Evolutionary conservation across 768 basidiomycete genomes (phyloP).

Genomic region (Lyophyllum shimeji): DNA sequence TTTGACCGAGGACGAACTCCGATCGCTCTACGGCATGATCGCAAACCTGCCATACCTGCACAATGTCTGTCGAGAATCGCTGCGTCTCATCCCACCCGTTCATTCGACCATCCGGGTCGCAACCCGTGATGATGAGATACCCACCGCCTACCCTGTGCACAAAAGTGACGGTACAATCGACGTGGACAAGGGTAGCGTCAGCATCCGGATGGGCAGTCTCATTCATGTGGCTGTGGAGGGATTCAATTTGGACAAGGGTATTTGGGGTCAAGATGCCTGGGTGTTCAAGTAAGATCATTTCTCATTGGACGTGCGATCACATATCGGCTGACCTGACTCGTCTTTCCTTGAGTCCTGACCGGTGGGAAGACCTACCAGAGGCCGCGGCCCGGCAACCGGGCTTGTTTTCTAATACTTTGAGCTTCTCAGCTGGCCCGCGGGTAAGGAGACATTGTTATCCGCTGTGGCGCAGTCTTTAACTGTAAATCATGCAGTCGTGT

Average conservation of each 20-base stretch:
- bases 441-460: slow-evolving; percentile 41
- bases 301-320: background rate
- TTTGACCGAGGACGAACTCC: slow-evolving; percentile 64
- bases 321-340: background rate
- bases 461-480: slow-evolving; percentile 1
- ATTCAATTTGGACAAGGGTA: slow-evolving; percentile 71
- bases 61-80: slow-evolving; percentile 71
- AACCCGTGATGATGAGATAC: slow-evolving; percentile 74
- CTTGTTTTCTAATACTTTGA: slow-evolving; percentile 65
- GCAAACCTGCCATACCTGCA: slow-evolving; percentile 69
- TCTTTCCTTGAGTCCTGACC: slow-evolving; percentile 63
- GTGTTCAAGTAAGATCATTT: slow-evolving; percentile 61
- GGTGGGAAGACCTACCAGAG: slow-evolving; percentile 79
- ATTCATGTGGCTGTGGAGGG: slow-evolving; percentile 81
- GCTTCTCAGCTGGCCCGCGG: slow-evolving; percentile 81
- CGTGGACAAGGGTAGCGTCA: slow-evolving; percentile 40
- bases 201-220: slow-evolving; percentile 65
- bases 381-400: slow-evolving; percentile 67
- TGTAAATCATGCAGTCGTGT: slow-evolving; percentile 57
- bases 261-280: slow-evolving; percentile 86
- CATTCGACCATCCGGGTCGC: slow-evolving; percentile 82
- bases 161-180: slow-evolving; percentile 44
- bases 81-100: slow-evolving; percentile 79
- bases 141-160: slow-evolving; percentile 64
- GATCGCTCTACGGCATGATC: slow-evolving; percentile 55